phyloP scores from a whole-genome alignment of 192 early-diverging fungal genomes.

The Backusella mclennaniae region DNA sequence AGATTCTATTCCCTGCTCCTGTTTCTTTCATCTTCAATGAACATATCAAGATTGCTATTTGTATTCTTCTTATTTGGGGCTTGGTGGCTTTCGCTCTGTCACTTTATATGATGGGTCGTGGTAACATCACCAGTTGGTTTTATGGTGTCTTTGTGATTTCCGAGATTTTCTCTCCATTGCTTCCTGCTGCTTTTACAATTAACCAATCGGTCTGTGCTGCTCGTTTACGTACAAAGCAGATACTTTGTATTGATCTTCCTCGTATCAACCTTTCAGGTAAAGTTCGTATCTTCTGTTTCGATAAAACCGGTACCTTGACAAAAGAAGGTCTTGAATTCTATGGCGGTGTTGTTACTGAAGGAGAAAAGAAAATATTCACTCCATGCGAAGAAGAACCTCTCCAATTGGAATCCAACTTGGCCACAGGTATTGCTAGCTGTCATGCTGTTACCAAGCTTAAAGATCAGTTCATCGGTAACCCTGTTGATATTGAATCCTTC shows the following conservation, averaged over 20 bases:
- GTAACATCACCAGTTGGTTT: slow-evolving; percentile 65
- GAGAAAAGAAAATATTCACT: slow-evolving; percentile 24
- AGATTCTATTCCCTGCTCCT: slow-evolving; percentile 68
- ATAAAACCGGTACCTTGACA: slow-evolving; percentile 82
- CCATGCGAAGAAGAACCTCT: slow-evolving; percentile 22
- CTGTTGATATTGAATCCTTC: slow-evolving; percentile 70
- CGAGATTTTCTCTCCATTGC: slow-evolving; percentile 65
- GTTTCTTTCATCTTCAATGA: slow-evolving; percentile 80
- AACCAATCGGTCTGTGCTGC: slow-evolving; percentile 68
- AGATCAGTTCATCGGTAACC: slow-evolving; percentile 51
- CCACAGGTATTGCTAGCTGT: slow-evolving; percentile 50
- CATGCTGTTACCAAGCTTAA: slow-evolving; percentile 44
- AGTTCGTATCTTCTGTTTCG: slow-evolving; percentile 72
- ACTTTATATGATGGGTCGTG: slow-evolving; percentile 57
- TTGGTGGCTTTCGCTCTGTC: slow-evolving; percentile 52
- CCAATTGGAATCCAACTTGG: background rate
- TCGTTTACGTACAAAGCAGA: slow-evolving; percentile 57
- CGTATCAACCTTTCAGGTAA: slow-evolving; percentile 76
- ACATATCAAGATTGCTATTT: slow-evolving; percentile 72
- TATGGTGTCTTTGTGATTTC: slow-evolving; percentile 75
- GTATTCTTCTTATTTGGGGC: slow-evolving; percentile 65
- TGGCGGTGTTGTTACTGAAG: slow-evolving; percentile 20
- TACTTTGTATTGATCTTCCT: slow-evolving; percentile 69
- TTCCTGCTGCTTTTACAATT: slow-evolving; percentile 73
- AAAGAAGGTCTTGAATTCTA: slow-evolving; percentile 68